phyloP scores from a whole-genome alignment of 129 eudicot species.

The Chrysanthemum seticuspe region DNA sequence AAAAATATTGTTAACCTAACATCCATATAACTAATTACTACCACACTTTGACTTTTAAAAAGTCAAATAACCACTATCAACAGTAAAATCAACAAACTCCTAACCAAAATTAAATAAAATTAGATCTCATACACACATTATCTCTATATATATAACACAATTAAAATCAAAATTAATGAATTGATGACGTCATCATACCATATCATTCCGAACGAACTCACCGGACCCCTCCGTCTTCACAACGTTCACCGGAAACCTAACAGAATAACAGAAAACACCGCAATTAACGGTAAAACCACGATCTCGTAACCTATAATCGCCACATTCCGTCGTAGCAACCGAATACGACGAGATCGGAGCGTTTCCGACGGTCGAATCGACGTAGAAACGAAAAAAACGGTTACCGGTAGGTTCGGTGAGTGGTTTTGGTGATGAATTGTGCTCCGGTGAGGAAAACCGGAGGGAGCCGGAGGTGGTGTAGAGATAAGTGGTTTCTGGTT shows the following conservation, averaged over 20 bases:
- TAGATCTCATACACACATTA: not conserved
- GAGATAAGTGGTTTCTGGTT: not conserved
- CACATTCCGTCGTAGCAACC: slow-evolving; percentile 57
- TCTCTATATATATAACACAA: not conserved
- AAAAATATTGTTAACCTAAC: not conserved
- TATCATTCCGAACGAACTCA: slow-evolving; percentile 57
- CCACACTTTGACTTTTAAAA: no score
- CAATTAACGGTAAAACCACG: slow-evolving; percentile 45
- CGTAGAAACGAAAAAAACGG: not conserved
- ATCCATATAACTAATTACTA: no score
- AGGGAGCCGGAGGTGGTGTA: slow-evolving; percentile 25
- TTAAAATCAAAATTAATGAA: not conserved
- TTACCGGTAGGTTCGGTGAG: slow-evolving; percentile 10
- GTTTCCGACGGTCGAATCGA: not conserved
- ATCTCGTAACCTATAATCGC: slow-evolving; percentile 39
- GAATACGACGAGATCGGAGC: slow-evolving; percentile 26
- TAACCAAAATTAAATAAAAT: not conserved
- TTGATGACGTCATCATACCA: slow-evolving; percentile 45
- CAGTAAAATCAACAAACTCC: no score
- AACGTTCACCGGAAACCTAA: slow-evolving; percentile 26
- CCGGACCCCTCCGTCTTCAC: slow-evolving; percentile 65
- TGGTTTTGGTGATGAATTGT: not conserved
- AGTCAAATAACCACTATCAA: no score
- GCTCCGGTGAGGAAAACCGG: slow-evolving; percentile 27
- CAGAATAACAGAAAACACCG: slow-evolving; percentile 1